A percentile compares a stretch with the other conserved stretches of the same genome.
Conservation (phyloP, 1,284 basidiomycete species). For the Fistulinella cinereoalba region DNA sequence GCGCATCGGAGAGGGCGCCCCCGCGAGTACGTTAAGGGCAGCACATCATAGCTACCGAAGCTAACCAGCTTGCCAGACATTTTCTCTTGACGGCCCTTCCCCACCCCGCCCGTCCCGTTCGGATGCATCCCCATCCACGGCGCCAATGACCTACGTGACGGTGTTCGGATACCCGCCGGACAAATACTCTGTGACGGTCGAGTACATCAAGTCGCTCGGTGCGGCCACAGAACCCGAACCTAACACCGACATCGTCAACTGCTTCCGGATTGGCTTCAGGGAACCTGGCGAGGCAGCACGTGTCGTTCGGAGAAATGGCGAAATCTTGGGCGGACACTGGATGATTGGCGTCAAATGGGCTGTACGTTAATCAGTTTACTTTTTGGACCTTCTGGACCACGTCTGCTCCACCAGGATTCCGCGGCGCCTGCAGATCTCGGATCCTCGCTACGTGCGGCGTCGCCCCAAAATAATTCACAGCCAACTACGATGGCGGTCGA, state of each 20-base stretch:
- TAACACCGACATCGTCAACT: slow-evolving; percentile 62
- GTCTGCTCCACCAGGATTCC: slow-evolving; percentile 45
- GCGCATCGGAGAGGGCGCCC: slow-evolving; percentile 23
- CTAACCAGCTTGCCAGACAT: slow-evolving; percentile 15
- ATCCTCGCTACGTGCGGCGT: slow-evolving; percentile 30
- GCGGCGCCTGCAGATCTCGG: slow-evolving; percentile 54
- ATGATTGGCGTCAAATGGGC: slow-evolving; percentile 84
- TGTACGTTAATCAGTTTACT: slow-evolving; percentile 40
- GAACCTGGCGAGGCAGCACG: slow-evolving; percentile 69
- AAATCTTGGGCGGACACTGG: slow-evolving; percentile 66
- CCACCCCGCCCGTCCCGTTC: slow-evolving; percentile 34
- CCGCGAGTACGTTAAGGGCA: slow-evolving; percentile 33
- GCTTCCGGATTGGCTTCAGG: slow-evolving; percentile 68
- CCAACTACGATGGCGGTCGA: slow-evolving; percentile 47
- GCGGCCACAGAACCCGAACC: slow-evolving; percentile 62
- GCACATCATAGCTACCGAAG: not conserved
- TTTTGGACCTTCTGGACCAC: slow-evolving; percentile 2
- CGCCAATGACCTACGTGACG: slow-evolving; percentile 51
- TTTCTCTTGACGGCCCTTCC: slow-evolving; percentile 23
- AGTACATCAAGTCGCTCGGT: slow-evolving; percentile 69
- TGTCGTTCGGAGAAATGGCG: slow-evolving; percentile 76
- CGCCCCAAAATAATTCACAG: slow-evolving; percentile 24
- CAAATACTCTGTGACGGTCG: slow-evolving; percentile 63
- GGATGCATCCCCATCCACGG: slow-evolving; percentile 28
- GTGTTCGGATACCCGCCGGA: slow-evolving; percentile 77